Percentiles rank a stretch among this genome's conserved stretches.
These are phyloP conservation scores for Arbutus unedo DNA, from an alignment of 148 eudicot genomes.

Conservation along the genomic window DNA sequence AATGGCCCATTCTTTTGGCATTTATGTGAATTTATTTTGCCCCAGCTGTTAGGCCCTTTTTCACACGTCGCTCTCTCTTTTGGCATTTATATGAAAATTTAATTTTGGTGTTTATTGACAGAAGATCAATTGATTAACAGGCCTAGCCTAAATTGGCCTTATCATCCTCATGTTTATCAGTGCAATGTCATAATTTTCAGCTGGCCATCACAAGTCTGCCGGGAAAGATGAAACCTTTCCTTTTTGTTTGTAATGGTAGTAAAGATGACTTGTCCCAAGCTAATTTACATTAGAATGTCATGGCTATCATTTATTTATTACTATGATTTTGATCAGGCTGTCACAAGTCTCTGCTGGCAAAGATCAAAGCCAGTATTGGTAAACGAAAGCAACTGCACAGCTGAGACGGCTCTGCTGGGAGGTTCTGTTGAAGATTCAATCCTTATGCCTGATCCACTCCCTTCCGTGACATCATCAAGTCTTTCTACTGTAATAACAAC, in stretches of 20 bases:
- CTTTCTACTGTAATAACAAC: slow-evolving; percentile 42
- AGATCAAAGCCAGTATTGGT: slow-evolving; percentile 75
- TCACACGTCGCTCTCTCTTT: background rate
- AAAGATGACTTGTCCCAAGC: background rate
- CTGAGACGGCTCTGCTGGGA: slow-evolving; percentile 80
- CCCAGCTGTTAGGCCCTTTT: background rate
- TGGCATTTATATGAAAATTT: too few relatives aligned
- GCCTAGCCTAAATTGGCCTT: background rate
- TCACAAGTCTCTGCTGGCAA: slow-evolving; percentile 93
- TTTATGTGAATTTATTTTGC: background rate
- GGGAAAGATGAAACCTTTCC: background rate
- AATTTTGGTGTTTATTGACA: background rate
- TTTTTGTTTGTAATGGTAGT: background rate
- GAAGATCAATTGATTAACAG: background rate
- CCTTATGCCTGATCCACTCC: slow-evolving; percentile 97
- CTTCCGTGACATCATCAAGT: slow-evolving; percentile 53
- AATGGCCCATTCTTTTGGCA: background rate
- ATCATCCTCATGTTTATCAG: background rate
- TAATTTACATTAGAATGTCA: background rate
- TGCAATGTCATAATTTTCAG: slow-evolving; percentile 12
- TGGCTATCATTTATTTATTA: background rate
- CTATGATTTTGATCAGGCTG: slow-evolving; percentile 53
- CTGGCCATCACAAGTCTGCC: background rate
- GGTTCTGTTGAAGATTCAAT: slow-evolving; percentile 83
- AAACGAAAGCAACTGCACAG: slow-evolving; percentile 66